Evolutionary conservation across 2,329 filamentous ascomycete species (phyloP).

Genomic region (Aspergillus sp.): DNA sequence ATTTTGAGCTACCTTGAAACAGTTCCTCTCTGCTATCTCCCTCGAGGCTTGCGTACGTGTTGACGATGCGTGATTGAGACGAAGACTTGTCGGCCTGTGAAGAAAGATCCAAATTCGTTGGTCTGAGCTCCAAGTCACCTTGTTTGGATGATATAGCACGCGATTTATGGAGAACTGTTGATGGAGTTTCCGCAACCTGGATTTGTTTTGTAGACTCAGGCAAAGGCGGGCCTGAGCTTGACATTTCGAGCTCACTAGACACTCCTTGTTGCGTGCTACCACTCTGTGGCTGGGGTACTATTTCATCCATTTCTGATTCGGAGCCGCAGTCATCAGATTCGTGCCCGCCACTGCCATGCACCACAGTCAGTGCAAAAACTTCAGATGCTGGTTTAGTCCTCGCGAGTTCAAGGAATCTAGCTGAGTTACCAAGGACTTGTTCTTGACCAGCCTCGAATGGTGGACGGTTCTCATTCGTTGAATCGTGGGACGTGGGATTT

Average conservation of each 20-base stretch:
- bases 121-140: not conserved
- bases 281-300: constrained; percentile 37
- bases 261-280: constrained; percentile 28
- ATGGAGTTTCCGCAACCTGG: constrained; percentile 41
- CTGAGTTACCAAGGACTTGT: not conserved
- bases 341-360: not conserved
- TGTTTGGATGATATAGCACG: constrained; percentile 7
- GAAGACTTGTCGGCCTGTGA: constrained; percentile 34
- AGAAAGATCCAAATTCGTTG: constrained; percentile 17
- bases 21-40: constrained; percentile 20
- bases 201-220: constrained; percentile 24
- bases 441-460: not conserved
- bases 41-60: constrained; percentile 37
- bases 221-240: constrained; percentile 30
- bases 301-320: constrained; percentile 42
- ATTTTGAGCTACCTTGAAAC: constrained; percentile 24
- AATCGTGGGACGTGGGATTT: not conserved
- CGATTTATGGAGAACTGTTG: constrained; percentile 17
- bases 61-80: constrained; percentile 39
- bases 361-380: not conserved
- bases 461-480: not conserved
- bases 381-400: not conserved
- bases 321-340: constrained; percentile 33
- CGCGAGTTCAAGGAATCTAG: not conserved
- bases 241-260: constrained; percentile 29